Evolutionary conservation across 1,284 basidiomycete species (phyloP).

Genomic region (Gomphus bonarii): DNA sequence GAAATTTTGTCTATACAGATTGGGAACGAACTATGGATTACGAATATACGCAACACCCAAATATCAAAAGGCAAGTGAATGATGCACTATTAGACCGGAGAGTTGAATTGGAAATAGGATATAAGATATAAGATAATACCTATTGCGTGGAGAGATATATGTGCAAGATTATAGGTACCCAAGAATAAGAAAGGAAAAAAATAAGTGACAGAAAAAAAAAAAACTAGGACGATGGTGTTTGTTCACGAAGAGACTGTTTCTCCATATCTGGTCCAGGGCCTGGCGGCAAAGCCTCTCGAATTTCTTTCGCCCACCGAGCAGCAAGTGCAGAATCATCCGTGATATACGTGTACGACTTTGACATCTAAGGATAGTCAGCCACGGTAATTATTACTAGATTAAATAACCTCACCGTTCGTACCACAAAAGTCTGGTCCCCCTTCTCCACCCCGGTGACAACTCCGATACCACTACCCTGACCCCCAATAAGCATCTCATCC

Average conservation of each 20-base stretch:
- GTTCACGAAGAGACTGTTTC: background rate
- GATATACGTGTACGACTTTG: constrained; percentile 43
- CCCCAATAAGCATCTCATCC: constrained; percentile 20
- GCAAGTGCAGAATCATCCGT: constrained; percentile 29
- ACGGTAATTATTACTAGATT: background rate
- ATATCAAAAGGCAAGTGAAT: background rate
- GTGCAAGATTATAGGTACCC: background rate
- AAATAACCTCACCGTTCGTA: constrained; percentile 40
- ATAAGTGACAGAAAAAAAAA: background rate
- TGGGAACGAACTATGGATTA: background rate
- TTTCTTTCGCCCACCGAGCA: constrained; percentile 42
- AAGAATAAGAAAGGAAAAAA: background rate
- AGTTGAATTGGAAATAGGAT: background rate
- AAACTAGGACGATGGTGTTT: background rate
- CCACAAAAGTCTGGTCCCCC: constrained; percentile 49
- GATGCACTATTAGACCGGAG: background rate
- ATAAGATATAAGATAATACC: background rate
- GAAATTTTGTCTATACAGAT: background rate
- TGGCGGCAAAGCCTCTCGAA: constrained; percentile 28
- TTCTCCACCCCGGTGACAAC: constrained; percentile 43
- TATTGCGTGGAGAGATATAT: background rate
- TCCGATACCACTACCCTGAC: constrained; percentile 21
- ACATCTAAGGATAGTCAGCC: constrained; percentile 26
- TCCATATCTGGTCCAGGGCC: background rate
- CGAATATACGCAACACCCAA: background rate